Conservation (phyloP, 176 grass and related monocot species). For the Triticum urartu region DNA sequence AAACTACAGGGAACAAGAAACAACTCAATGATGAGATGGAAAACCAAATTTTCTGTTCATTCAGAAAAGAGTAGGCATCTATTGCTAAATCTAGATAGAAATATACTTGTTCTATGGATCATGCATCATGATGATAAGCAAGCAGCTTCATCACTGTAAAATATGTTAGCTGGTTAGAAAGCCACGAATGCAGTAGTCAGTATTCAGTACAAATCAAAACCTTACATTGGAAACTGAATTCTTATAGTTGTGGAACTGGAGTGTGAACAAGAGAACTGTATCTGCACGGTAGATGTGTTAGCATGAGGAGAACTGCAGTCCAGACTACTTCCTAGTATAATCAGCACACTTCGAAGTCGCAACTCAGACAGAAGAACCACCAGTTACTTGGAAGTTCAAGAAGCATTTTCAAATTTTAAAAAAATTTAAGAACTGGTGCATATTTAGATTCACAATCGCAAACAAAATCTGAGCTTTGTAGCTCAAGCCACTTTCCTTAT, state of each 20-base stretch:
- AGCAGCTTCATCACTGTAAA: neutral
- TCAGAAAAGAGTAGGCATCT: neutral
- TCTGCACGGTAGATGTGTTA: neutral
- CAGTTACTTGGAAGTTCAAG: constrained; percentile 6
- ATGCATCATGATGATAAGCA: neutral
- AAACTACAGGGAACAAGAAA: neutral
- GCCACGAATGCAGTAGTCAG: neutral
- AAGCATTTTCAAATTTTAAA: neutral
- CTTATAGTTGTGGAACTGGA: constrained; percentile 3
- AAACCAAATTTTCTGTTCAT: neutral
- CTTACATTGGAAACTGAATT: neutral
- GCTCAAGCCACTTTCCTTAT: neutral
- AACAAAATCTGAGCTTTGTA: neutral
- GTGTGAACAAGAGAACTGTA: neutral
- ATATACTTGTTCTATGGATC: neutral
- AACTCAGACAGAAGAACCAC: neutral
- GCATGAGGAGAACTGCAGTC: neutral
- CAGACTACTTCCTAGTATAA: neutral
- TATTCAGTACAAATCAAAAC: neutral
- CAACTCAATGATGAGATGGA: neutral
- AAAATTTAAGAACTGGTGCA: neutral
- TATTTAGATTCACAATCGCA: neutral
- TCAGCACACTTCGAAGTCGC: neutral
- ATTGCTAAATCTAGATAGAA: neutral
- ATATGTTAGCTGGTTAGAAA: neutral